phyloP scores from a whole-genome alignment of 495 filamentous ascomycete genomes.

The Neurospora sp. region DNA sequence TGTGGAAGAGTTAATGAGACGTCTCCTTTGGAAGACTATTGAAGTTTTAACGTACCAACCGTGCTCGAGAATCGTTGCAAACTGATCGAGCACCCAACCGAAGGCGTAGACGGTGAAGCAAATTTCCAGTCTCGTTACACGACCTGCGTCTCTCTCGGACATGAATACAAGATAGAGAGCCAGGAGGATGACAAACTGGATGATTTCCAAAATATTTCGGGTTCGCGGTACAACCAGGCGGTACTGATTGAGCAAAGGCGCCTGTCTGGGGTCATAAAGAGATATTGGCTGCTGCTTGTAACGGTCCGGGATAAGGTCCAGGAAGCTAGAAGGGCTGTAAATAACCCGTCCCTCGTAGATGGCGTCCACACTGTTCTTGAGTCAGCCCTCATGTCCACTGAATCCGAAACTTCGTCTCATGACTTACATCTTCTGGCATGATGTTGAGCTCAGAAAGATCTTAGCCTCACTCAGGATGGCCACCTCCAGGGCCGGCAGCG shows the following conservation, averaged over 20 bases:
- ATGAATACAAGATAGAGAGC: constrained; percentile 54
- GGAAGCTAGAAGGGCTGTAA: constrained; percentile 59
- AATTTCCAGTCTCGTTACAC: constrained; percentile 42
- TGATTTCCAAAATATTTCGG: constrained; percentile 55
- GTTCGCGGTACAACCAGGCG: constrained; percentile 61
- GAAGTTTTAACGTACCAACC: constrained; percentile 39
- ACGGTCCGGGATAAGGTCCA: constrained; percentile 62
- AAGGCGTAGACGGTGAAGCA: constrained; percentile 54
- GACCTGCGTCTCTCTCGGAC: constrained; percentile 41
- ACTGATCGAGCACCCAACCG: constrained; percentile 65
- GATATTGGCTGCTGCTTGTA: constrained; percentile 65
- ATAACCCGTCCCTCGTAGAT: constrained; percentile 58
- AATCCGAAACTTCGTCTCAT: not conserved
- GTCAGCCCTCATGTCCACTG: not conserved
- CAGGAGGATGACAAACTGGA: constrained; percentile 55
- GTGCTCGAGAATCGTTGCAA: constrained; percentile 61
- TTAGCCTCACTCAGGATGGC: constrained; percentile 62
- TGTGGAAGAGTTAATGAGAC: constrained; percentile 16
- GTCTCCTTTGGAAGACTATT: not conserved
- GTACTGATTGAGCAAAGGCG: constrained; percentile 63
- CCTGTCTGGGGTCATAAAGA: constrained; percentile 55
- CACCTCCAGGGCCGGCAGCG: constrained; percentile 57
- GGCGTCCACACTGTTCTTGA: constrained; percentile 42
- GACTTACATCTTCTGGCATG: constrained; percentile 54
- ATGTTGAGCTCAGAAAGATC: constrained; percentile 52